Evolutionary conservation across 306 rosid genomes (phyloP).

Genomic region (Lathyrus oleraceus): DNA sequence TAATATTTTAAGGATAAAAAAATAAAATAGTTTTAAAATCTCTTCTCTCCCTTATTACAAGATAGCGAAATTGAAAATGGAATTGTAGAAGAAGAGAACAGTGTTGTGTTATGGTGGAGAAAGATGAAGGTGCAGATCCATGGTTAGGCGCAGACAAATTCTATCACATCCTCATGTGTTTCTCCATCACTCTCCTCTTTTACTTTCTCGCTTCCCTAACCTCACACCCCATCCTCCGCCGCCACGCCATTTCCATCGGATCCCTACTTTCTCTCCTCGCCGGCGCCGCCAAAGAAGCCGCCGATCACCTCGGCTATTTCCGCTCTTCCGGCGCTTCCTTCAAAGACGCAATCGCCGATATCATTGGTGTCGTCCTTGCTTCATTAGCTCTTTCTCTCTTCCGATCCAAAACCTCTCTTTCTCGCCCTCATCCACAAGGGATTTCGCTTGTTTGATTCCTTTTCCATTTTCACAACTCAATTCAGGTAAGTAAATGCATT

Average conservation of each 20-base stretch:
- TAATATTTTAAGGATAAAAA: too few species aligned
- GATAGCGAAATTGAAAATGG: too few species aligned
- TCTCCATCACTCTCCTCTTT: constrained; percentile 56
- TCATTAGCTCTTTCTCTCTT: constrained; percentile 43
- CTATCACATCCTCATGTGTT: constrained; percentile 59
- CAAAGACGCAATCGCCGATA: constrained; percentile 67
- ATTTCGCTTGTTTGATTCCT: constrained; percentile 54
- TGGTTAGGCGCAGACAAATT: constrained; percentile 71
- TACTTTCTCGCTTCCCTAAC: constrained; percentile 46
- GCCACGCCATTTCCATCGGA: constrained; percentile 45
- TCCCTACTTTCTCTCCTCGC: constrained; percentile 54
- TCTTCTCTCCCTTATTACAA: too few species aligned
- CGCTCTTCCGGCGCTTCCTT: constrained; percentile 71
- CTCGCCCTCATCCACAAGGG: constrained; percentile 30
- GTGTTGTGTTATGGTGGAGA: too few species aligned
- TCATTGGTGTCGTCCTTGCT: constrained; percentile 62
- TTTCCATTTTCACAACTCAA: not conserved
- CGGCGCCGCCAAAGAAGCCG: constrained; percentile 84
- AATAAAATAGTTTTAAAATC: too few species aligned
- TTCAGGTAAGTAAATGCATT: not conserved
- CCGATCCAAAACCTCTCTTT: constrained; percentile 12
- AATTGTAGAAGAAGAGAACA: too few species aligned
- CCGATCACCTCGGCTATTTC: constrained; percentile 75
- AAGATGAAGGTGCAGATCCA: constrained; percentile 33
- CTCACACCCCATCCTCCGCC: constrained; percentile 58